phyloP scores from a whole-genome alignment of 2,329 filamentous ascomycete genomes.

The Dactylella cylindrospora region DNA sequence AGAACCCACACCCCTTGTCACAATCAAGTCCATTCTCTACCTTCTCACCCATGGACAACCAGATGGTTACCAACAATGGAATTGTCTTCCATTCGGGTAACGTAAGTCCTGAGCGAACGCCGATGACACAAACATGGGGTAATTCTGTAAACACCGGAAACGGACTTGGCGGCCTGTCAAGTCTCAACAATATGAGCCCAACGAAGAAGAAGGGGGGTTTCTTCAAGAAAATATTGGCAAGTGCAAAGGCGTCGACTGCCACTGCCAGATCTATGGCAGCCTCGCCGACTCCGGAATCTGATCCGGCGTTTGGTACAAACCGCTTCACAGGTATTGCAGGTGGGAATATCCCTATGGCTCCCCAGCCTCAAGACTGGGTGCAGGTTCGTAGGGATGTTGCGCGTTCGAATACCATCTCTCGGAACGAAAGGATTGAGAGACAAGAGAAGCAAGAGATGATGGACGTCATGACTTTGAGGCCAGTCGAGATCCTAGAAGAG shows the following conservation, averaged over 20 bases:
- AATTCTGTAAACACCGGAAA: conserved; percentile 54
- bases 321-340: conserved; percentile 61
- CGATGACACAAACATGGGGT: conserved; percentile 34
- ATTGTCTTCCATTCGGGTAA: conserved; percentile 52
- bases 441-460: conserved; percentile 92
- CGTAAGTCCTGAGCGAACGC: conserved; percentile 52
- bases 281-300: conserved; percentile 51
- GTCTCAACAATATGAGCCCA: conserved; percentile 53
- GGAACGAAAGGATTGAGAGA: conserved; percentile 80
- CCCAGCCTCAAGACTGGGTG: conserved; percentile 75
- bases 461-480: conserved; percentile 82
- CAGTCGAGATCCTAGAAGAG: conserved; percentile 84
- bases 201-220: conserved; percentile 50
- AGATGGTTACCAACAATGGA: conserved; percentile 50
- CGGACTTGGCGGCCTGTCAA: conserved; percentile 73
- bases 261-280: conserved; percentile 47
- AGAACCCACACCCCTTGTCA: conserved; percentile 48
- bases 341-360: conserved; percentile 53
- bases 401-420: conserved; percentile 86
- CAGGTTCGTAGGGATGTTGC: conserved; percentile 95
- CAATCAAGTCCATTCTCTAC: conserved; percentile 38
- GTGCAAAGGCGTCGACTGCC: conserved; percentile 49
- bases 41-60: conserved; percentile 48
- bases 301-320: conserved; percentile 50
- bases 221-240: conserved; percentile 49